A percentile compares a stretch with the other conserved stretches of the same genome.
Evolutionary conservation across 441 rosid species (phyloP).

Genomic region (Pelargonium australe): DNA sequence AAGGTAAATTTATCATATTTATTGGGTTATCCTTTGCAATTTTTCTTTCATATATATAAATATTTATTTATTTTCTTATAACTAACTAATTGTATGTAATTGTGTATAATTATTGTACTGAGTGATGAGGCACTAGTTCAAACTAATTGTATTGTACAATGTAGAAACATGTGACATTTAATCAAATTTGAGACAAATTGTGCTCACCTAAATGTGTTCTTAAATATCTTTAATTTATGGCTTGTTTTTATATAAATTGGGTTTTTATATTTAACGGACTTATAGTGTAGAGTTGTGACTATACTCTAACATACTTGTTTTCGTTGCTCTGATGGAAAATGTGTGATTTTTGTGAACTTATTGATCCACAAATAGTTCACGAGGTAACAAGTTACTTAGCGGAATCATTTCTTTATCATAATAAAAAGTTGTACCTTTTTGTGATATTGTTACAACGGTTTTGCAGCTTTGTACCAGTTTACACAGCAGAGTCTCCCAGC

Average conservation of each 20-base stretch:
- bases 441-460: constrained; percentile 13
- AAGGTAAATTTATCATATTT: constrained; percentile 26
- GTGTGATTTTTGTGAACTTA: no score
- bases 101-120: background rate
- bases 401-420: background rate
- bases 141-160: background rate
- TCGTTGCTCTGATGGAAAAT: no score
- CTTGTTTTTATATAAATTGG: background rate
- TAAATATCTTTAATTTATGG: background rate
- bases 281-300: background rate
- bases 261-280: background rate
- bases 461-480: constrained; percentile 54
- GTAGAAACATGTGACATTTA: background rate
- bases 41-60: background rate
- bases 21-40: constrained; percentile 4
- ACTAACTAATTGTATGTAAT: background rate
- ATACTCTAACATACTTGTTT: background rate
- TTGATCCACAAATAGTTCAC: no score
- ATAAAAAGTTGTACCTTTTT: background rate
- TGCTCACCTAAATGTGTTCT: background rate
- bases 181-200: background rate
- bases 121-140: background rate
- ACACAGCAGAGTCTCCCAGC: constrained; percentile 81
- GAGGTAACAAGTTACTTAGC: background rate
- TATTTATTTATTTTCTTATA: background rate